Evolutionary conservation across 1,284 basidiomycete species (phyloP), one percentile per base, ranked within the genome.

Genomic region (Heliocybe sulcata): DNA sequence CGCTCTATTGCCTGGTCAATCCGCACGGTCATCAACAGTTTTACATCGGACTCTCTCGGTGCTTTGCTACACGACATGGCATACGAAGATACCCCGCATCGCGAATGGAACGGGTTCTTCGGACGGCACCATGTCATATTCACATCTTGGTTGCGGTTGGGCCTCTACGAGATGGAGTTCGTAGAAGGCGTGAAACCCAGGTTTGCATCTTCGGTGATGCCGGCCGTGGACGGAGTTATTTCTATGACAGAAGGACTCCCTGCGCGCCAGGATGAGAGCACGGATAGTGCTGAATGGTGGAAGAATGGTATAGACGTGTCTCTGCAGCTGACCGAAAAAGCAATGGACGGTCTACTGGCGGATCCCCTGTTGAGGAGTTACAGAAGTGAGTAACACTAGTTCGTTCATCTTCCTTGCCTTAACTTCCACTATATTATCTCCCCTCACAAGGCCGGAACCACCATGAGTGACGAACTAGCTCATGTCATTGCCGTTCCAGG

Each of bases 31-130:
- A 55, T 75, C 45, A 51, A 52, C 23, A 54, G 57, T 22, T 70
- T 72, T 54, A 62, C 65, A 10, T 52, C 66, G 1, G 23, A 52
- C 1, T 58, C 65, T 0, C 35, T 74, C 16, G 60, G 61, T 0
- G 71, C 71, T 14, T 63, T 72, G 35, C 62, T 76, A 33, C 72
- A 77, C 58, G 68, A 72, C 50, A 65, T 70, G 54, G 72, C 70
- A 12, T 68, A 69, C 58, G 69, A 42, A 6, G 38, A 42, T 16
- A 67, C 55, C 62, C 59, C 68, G 55, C 59, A 67, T 56, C 60
- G 73, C 31, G 64, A 66, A 51, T 74, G 72, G 71, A 67, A 67
- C 51, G 70, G 67, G n/a, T 76, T 75, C 61, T 61, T 76, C 33
- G 74, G 73, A 2, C 52, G 63, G 31, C 58, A 65, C 25, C 67